phyloP scores from a whole-genome alignment of 2,329 filamentous ascomycete genomes.

The Exophiala sp. region DNA sequence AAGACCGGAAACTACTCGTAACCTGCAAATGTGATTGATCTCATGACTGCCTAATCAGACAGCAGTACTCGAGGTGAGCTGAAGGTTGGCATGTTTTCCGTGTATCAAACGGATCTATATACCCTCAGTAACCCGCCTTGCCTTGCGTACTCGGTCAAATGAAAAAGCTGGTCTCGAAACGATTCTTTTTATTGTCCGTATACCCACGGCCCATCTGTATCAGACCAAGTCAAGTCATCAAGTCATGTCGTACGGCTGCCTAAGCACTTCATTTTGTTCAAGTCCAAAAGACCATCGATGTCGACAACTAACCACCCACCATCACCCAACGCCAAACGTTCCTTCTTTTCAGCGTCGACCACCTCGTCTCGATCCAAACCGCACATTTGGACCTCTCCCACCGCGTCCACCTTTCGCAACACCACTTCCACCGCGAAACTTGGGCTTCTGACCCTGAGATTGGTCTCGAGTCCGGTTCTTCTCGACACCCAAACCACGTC shows the following conservation, averaged over 20 bases:
- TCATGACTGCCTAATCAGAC: too few species aligned
- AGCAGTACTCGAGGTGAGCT: too few species aligned
- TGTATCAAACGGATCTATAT: too few species aligned
- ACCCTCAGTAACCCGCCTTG: too few species aligned
- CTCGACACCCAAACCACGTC: not conserved
- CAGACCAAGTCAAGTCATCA: not conserved
- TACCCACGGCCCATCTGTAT: not conserved
- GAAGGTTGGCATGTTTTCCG: too few species aligned
- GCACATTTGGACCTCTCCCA: not conserved
- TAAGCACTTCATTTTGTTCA: not conserved
- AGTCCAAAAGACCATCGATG: too few species aligned
- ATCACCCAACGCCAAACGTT: not conserved
- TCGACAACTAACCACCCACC: too few species aligned
- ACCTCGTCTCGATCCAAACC: not conserved
- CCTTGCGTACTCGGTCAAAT: too few species aligned
- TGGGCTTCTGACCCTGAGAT: not conserved
- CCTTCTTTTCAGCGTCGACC: not conserved
- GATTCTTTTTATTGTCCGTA: not conserved
- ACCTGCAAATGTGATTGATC: too few species aligned
- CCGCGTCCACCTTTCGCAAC: conserved; percentile 18
- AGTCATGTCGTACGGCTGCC: not conserved
- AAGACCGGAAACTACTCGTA: too few species aligned
- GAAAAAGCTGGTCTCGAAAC: too few species aligned
- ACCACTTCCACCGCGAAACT: conserved; percentile 20
- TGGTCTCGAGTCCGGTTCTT: conserved; percentile 7